Conservation (phyloP, 176 grass and related monocot species). For the Ananas comosus region DNA sequence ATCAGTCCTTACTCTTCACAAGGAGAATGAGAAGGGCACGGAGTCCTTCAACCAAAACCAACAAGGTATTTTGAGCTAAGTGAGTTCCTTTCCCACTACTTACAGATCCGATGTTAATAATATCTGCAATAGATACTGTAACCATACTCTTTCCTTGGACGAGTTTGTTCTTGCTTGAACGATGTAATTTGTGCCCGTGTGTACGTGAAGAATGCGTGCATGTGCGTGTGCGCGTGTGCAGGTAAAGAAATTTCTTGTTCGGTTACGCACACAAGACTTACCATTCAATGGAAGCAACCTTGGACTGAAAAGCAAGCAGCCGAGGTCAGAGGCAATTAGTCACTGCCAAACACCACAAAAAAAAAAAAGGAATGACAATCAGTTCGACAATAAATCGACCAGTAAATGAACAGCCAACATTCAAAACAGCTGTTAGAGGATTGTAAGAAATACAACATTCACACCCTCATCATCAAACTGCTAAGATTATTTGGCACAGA, state of each 20-base stretch:
- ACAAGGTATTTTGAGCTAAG: not conserved
- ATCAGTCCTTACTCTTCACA: too few relatives aligned
- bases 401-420: not conserved
- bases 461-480: not conserved
- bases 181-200: too few relatives aligned
- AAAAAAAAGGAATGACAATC: not conserved
- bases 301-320: not conserved
- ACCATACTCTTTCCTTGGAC: too few relatives aligned
- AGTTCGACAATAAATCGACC: not conserved
- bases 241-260: not conserved
- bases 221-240: not conserved
- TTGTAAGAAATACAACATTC: not conserved
- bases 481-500: too few relatives aligned
- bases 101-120: not conserved
- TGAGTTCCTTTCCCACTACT: not conserved
- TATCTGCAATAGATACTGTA: not conserved
- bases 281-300: not conserved
- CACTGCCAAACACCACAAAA: not conserved
- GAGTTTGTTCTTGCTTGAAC: too few relatives aligned
- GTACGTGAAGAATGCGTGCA: too few relatives aligned
- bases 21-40: too few relatives aligned
- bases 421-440: not conserved
- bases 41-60: not conserved
- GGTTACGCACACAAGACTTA: not conserved
- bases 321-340: not conserved